phyloP scores from a whole-genome alignment of 805 yeast genomes.

The Saturnispora bothae region DNA sequence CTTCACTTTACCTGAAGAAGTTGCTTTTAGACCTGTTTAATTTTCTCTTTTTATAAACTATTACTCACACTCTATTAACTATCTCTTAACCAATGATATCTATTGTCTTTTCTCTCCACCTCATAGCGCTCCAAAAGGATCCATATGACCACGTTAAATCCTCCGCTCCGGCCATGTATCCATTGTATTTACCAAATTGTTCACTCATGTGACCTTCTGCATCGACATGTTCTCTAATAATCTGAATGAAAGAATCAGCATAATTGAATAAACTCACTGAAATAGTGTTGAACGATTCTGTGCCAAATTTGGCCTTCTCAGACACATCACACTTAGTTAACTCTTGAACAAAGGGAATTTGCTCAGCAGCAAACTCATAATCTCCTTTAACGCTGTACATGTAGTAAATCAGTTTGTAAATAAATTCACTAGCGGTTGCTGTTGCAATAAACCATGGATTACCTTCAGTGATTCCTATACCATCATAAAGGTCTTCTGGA shows the following conservation, averaged over 20 bases:
- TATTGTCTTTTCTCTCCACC: constrained; percentile 46
- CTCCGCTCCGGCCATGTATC: constrained; percentile 80
- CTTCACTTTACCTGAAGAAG: constrained; percentile 58
- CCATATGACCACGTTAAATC: constrained; percentile 89
- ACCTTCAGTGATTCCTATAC: constrained; percentile 60
- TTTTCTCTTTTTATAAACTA: neutral
- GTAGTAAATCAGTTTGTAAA: constrained; percentile 45
- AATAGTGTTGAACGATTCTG: constrained; percentile 37
- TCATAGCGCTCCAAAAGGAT: constrained; percentile 57
- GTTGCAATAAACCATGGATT: constrained; percentile 91
- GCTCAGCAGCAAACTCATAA: constrained; percentile 27
- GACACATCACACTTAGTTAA: constrained; percentile 19
- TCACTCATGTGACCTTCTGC: constrained; percentile 72
- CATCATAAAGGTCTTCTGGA: constrained; percentile 87
- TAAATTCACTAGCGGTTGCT: constrained; percentile 53
- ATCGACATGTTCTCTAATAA: constrained; percentile 50
- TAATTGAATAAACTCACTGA: constrained; percentile 37
- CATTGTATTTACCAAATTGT: constrained; percentile 72
- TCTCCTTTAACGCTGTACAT: constrained; percentile 31
- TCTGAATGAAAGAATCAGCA: constrained; percentile 58
- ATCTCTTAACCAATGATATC: constrained; percentile 1
- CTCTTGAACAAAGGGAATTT: constrained; percentile 14
- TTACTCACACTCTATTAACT: too few relatives aligned
- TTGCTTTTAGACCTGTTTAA: constrained; percentile 35
- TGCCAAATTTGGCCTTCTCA: constrained; percentile 21